Evolutionary conservation across 2,329 filamentous ascomycete species (phyloP).

Genomic region (Epichloe uncinata): DNA sequence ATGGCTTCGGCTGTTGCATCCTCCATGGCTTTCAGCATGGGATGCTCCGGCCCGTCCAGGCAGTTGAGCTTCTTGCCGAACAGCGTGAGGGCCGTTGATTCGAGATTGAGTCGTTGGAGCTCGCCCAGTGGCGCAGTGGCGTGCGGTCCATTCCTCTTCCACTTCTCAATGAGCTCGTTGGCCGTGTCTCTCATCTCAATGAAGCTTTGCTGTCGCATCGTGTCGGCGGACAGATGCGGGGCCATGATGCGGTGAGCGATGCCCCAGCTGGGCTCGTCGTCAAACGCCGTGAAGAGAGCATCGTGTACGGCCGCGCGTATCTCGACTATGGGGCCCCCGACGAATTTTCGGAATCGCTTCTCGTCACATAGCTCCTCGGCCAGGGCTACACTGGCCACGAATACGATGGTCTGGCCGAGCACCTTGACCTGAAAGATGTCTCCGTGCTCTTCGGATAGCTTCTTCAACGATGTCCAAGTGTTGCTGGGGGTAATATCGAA

Average conservation of each 20-base stretch:
- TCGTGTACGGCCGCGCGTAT: conserved; percentile 37
- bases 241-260: conserved; percentile 39
- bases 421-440: conserved; percentile 27
- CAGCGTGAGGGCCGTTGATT: conserved; percentile 34
- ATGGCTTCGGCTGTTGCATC: conserved; percentile 41
- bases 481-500: conserved; percentile 22
- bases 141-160: conserved; percentile 23
- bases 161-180: conserved; percentile 35
- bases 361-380: conserved; percentile 38
- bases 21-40: conserved; percentile 40
- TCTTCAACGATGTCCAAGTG: conserved; percentile 24
- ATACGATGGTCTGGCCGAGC: conserved; percentile 22
- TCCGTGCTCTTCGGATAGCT: conserved; percentile 21
- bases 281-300: conserved; percentile 38
- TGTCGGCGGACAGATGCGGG: conserved; percentile 24
- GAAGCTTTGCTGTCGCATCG: conserved; percentile 23
- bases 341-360: conserved; percentile 39
- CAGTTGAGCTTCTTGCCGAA: conserved; percentile 36
- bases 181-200: conserved; percentile 35
- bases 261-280: conserved; percentile 37
- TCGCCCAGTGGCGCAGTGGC: conserved; percentile 33
- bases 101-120: conserved; percentile 40
- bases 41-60: conserved; percentile 31
- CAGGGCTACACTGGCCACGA: conserved; percentile 34
- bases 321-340: conserved; percentile 40